A percentile compares a stretch with the other conserved stretches of the same genome.
Conservation (phyloP, 257 asterid genomes). For the Hygrophila difformis region DNA sequence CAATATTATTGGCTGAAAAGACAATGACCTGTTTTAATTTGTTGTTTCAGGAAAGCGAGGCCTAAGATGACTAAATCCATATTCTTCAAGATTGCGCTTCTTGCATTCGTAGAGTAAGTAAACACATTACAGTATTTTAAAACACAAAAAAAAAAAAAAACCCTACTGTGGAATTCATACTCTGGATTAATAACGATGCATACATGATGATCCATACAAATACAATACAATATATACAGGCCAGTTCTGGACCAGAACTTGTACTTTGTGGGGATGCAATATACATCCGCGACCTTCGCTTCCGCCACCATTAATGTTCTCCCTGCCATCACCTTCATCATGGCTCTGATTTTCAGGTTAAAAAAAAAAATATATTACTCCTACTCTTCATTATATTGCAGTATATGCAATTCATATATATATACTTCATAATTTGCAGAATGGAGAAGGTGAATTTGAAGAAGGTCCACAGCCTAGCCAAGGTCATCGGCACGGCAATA, state of each 20-base stretch:
- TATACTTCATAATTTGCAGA: constrained; percentile 29
- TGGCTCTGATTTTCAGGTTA: constrained; percentile 92
- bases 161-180: no score
- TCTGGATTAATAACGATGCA: no score
- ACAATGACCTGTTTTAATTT: neutral
- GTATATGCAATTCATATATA: no score
- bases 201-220: no score
- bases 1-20: no score
- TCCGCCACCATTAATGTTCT: constrained; percentile 69
- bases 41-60: constrained; percentile 63
- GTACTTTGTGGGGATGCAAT: constrained; percentile 71
- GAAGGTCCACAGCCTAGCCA: constrained; percentile 40
- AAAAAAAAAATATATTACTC: constrained; percentile 12
- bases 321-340: constrained; percentile 76
- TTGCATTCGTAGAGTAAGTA: constrained; percentile 86
- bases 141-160: no score
- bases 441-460: constrained; percentile 55
- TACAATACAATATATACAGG: no score
- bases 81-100: constrained; percentile 50
- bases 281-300: constrained; percentile 84
- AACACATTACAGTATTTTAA: no score
- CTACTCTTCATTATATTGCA: no score
- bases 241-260: constrained; percentile 88
- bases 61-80: constrained; percentile 60
- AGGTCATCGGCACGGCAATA: constrained; percentile 50